Evolutionary conservation across 163 green algal genomes (phyloP).

Genomic region (Scenedesmus sp.): DNA sequence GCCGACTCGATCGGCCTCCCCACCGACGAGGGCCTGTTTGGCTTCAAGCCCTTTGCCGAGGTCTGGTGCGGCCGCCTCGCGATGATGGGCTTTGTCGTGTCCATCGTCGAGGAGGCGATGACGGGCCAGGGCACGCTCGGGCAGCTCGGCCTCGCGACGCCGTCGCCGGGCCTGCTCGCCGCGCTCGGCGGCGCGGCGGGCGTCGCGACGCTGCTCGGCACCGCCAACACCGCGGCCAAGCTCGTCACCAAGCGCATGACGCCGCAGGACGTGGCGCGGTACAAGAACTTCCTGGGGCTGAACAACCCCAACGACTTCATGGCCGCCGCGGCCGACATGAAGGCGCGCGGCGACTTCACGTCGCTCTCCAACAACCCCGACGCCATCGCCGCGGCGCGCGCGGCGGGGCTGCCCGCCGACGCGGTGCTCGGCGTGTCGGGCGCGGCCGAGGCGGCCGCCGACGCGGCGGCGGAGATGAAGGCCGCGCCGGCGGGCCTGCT

Average conservation of each 20-base stretch:
- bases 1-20: constrained; percentile 61
- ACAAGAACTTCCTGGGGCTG: constrained; percentile 73
- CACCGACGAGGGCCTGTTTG: constrained; percentile 72
- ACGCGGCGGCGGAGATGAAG: constrained; percentile 42
- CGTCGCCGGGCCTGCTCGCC: constrained; percentile 44
- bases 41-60: constrained; percentile 78
- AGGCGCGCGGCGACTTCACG: constrained; percentile 52
- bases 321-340: constrained; percentile 49
- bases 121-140: constrained; percentile 66
- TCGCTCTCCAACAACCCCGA: constrained; percentile 33
- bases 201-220: constrained; percentile 54
- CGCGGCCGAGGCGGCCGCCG: constrained; percentile 8
- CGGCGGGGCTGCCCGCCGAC: constrained; percentile 55
- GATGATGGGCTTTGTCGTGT: constrained; percentile 71
- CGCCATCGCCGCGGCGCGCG: constrained; percentile 43
- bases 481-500: constrained; percentile 16
- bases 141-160: constrained; percentile 69
- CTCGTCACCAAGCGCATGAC: constrained; percentile 60
- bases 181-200: constrained; percentile 47
- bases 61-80: constrained; percentile 70
- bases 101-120: constrained; percentile 59
- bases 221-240: constrained; percentile 55
- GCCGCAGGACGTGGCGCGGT: constrained; percentile 37
- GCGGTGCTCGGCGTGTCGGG: constrained; percentile 45
- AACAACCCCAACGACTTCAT: constrained; percentile 62